Evolutionary conservation across 169 alveolate genomes (phyloP), one percentile per base, ranked within the genome.

Genomic region (Cryptosporidium parvum): DNA sequence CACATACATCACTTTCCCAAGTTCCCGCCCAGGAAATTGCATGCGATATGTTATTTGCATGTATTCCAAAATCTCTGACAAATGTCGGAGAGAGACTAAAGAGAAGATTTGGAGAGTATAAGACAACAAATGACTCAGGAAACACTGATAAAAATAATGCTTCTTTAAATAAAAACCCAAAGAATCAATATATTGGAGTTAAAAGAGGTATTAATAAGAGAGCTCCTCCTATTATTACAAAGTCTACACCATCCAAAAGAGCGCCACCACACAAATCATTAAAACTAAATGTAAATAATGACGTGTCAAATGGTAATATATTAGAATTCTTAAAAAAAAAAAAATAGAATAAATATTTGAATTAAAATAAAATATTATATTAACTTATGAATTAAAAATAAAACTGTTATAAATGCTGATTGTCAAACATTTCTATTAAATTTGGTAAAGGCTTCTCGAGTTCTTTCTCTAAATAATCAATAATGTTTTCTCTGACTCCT

Each of bases 21-120:
- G 52, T 65, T 31, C 72, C 72, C 72, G 89, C 89, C 23, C 59
- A 80, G 9, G 42, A 37, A 62, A 61, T 65, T 80, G 89, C 89
- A 62, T 61, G 80, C 42, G 75, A 80, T 80, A 44, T 80, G 10
- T 3, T 80, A 42, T 62, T 62, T 21, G 48, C 75, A 62, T 80
- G 62, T 33, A 80, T 80, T 16, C 75, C 89, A 9, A 80, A 80
- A 59, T 12, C 12, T 48, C 67, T 80, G 3, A 2, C 75, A 21
- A 37, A 80, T 42, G 45, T 80, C 14, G 61, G 14, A 31, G 89
- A 59, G 39, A 62, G 59, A 23, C 33, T 80, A 23, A 59, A 44
- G 12, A 61, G 39, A 45, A 80, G 70, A 35, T 73, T 73, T 73
- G 86, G 86, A 37, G 86, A 73, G 29, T 33, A 56, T 10, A 73